Evolutionary conservation across 1,284 basidiomycete species (phyloP).

Genomic region (Ceratobasidium sp.): DNA sequence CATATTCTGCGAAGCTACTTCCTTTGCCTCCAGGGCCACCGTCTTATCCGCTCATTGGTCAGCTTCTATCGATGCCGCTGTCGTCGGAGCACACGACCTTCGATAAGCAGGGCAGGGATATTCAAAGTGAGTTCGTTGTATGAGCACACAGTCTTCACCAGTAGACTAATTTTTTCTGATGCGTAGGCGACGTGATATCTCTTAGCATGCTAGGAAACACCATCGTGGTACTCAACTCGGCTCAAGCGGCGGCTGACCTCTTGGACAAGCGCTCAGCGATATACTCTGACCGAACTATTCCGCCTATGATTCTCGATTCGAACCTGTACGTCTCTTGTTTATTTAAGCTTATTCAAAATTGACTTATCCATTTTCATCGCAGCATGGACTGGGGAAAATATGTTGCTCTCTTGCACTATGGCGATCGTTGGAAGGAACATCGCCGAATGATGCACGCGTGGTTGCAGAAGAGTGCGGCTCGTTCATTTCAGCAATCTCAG

Average conservation of each 20-base stretch:
- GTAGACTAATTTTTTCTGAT: not conserved
- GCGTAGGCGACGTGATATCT: constrained; percentile 19
- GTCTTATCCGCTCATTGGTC: constrained; percentile 23
- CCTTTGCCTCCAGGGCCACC: constrained; percentile 34
- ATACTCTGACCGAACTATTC: constrained; percentile 45
- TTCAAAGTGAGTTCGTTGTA: not conserved
- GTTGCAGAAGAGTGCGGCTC: constrained; percentile 28
- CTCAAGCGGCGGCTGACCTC: constrained; percentile 45
- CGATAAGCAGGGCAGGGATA: constrained; percentile 30
- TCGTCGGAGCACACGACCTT: constrained; percentile 31
- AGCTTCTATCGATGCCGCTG: constrained; percentile 36
- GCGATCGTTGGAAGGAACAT: constrained; percentile 30
- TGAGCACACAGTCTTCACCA: not conserved
- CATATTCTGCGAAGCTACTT: not conserved
- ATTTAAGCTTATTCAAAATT: not conserved
- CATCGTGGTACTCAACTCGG: constrained; percentile 46
- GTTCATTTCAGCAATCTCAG: constrained; percentile 25
- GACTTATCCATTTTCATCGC: not conserved
- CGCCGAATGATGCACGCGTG: constrained; percentile 40
- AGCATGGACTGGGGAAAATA: constrained; percentile 39
- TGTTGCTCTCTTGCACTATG: constrained; percentile 18
- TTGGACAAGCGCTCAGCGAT: constrained; percentile 48
- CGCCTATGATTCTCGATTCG: constrained; percentile 36
- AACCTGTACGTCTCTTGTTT: constrained; percentile 13
- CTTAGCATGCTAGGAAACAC: constrained; percentile 38